Evolutionary conservation across 1,284 basidiomycete genomes (phyloP), one percentile per base, ranked within the genome.

Genomic region (Naganishia albida): DNA sequence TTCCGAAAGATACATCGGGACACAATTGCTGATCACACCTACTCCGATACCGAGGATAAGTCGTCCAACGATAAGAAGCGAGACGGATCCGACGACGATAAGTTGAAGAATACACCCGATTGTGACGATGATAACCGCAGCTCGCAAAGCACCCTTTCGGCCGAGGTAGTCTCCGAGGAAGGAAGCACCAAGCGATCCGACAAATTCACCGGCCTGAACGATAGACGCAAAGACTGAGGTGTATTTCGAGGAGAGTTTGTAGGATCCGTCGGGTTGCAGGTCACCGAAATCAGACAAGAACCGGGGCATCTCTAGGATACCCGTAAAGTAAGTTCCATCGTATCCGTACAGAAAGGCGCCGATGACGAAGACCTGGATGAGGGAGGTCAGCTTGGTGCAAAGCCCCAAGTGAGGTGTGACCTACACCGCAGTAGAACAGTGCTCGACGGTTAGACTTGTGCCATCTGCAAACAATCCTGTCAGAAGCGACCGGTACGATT

Each of bases 31-130:
- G 78, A 84, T 83, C 46, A 81, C 71, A 62, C 84, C 83, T 72
- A 83, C 83, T 46, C 83, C 83, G 63, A 82, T 70, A 70, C 82
- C 82, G 53, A 81, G 82, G 66, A 83, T 75, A 38, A 79, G 78
- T 71, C 82, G 81, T 34, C 81, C 81, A 64, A 83, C 73, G 70
- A 82, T 76, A 75, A 83, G 83, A 67, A 83, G 82, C 26, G 78
- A 75, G 65, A 81, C 50, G 2, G 56, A 54, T 20, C 78, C 77
- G 65, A 82, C 81, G 7, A 81, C 70, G 18, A 80, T 77, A 59
- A 82, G 74, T 42, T 82, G 80, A 67, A 83, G 80, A 68, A 83
- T 72, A 16, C 81, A 79, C 53, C 81, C 82, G 71, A 82, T 71
- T 62, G 79, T 77, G 70, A 82, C 79, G 68, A 81, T 71, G 30